A percentile compares a stretch with the other conserved stretches of the same genome.
Evolutionary conservation across 148 eudicot genomes (phyloP).

Genomic region (Fagopyrum homotropicum): DNA sequence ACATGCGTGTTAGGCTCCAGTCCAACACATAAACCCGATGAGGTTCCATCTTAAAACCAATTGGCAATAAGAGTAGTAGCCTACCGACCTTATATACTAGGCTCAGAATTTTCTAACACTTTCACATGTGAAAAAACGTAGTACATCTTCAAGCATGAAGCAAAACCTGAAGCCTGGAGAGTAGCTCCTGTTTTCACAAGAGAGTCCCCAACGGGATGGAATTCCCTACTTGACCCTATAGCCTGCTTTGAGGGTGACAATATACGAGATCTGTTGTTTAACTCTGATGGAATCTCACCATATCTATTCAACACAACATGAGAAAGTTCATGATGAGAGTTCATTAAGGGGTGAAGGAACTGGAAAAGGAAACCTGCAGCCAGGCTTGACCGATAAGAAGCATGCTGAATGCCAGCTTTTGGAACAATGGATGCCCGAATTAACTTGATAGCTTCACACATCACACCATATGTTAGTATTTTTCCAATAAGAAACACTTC

Average conservation of each 20-base stretch:
- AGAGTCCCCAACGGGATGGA: slow-evolving; percentile 80
- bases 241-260: slow-evolving; percentile 62
- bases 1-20: no score
- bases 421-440: slow-evolving; percentile 48
- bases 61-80: no score
- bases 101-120: no score
- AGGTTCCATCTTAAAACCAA: no score
- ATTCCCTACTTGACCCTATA: slow-evolving; percentile 41
- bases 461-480: slow-evolving; percentile 29
- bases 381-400: slow-evolving; percentile 67
- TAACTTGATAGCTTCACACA: slow-evolving; percentile 51
- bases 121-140: neutral
- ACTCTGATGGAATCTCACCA: slow-evolving; percentile 15
- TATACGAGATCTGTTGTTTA: slow-evolving; percentile 11
- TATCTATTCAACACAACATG: slow-evolving; percentile 21
- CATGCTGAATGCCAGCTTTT: slow-evolving; percentile 44
- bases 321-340: slow-evolving; percentile 16
- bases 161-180: slow-evolving; percentile 79
- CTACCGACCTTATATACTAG: no score
- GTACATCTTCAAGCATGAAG: neutral
- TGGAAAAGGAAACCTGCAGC: slow-evolving; percentile 71
- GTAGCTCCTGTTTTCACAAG: slow-evolving; percentile 66
- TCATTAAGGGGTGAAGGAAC: slow-evolving; percentile 43
- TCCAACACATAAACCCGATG: no score
- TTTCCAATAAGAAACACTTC: slow-evolving; percentile 57